Conservation (phyloP, 352 stramenopile species). For the Pythium aquatile region DNA sequence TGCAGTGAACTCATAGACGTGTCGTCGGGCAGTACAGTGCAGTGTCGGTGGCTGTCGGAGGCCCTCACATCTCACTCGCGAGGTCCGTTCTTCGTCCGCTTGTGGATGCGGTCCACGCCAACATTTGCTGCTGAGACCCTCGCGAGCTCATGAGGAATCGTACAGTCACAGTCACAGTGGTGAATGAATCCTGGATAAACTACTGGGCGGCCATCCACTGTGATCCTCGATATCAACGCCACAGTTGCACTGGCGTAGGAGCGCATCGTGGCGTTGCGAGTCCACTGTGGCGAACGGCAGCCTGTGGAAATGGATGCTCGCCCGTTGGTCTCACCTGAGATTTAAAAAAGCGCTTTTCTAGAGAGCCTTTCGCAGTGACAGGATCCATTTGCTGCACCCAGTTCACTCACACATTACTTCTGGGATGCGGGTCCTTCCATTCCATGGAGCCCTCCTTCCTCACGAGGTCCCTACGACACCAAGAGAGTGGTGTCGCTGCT, state of each 20-base stretch:
- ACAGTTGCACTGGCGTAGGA: background rate
- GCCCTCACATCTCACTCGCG: background rate
- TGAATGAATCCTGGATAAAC: background rate
- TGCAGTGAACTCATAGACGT: background rate
- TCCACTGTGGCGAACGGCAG: background rate
- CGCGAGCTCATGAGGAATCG: background rate
- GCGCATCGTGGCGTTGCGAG: background rate
- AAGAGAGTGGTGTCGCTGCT: too few species aligned
- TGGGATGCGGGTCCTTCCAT: background rate
- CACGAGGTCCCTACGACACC: too few species aligned
- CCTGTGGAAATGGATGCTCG: background rate
- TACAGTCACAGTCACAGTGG: background rate
- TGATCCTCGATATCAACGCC: background rate
- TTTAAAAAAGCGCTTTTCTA: background rate
- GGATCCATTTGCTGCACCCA: background rate
- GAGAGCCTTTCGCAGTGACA: background rate
- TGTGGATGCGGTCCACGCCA: background rate
- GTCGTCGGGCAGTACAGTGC: background rate
- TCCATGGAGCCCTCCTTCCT: background rate
- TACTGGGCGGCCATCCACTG: background rate
- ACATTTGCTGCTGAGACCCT: background rate
- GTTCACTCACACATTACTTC: background rate
- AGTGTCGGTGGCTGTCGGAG: background rate
- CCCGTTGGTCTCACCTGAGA: background rate
- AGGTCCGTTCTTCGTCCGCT: slow-evolving; percentile 1